phyloP scores from a whole-genome alignment of 176 grass and related monocot genomes.

The Musa itinerans region DNA sequence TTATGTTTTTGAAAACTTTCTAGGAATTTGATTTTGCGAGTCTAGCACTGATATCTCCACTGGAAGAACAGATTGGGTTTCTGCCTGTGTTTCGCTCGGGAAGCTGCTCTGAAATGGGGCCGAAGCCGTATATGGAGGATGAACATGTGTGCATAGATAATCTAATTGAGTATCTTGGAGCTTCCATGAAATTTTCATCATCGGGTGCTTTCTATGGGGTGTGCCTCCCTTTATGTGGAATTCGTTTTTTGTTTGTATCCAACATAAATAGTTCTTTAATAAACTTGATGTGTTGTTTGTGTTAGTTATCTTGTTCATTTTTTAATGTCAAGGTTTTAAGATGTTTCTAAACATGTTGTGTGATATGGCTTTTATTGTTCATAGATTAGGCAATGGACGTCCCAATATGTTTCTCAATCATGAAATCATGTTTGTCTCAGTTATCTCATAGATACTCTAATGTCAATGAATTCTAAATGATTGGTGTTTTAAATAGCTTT shows the following conservation, averaged over 20 bases:
- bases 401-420: background rate
- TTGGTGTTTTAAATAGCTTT: background rate
- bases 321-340: background rate
- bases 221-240: slow-evolving; percentile 27
- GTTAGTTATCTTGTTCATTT: background rate
- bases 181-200: slow-evolving; percentile 28
- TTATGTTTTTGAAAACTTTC: background rate
- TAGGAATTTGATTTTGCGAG: slow-evolving; percentile 60
- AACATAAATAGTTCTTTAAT: background rate
- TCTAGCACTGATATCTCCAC: slow-evolving; percentile 58
- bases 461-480: background rate
- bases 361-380: background rate
- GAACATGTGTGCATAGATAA: slow-evolving; percentile 75
- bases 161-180: slow-evolving; percentile 53
- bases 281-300: background rate
- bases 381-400: background rate
- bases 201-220: slow-evolving; percentile 87
- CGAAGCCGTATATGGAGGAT: slow-evolving; percentile 85
- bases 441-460: background rate
- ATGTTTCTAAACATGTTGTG: background rate
- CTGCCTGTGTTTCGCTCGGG: slow-evolving; percentile 69
- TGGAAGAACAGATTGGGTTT: slow-evolving; percentile 32
- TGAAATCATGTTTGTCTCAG: background rate
- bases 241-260: background rate
- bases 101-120: slow-evolving; percentile 60